phyloP scores from a whole-genome alignment of 2,329 filamentous ascomycete species.

The Ambrosiella xylebori region DNA sequence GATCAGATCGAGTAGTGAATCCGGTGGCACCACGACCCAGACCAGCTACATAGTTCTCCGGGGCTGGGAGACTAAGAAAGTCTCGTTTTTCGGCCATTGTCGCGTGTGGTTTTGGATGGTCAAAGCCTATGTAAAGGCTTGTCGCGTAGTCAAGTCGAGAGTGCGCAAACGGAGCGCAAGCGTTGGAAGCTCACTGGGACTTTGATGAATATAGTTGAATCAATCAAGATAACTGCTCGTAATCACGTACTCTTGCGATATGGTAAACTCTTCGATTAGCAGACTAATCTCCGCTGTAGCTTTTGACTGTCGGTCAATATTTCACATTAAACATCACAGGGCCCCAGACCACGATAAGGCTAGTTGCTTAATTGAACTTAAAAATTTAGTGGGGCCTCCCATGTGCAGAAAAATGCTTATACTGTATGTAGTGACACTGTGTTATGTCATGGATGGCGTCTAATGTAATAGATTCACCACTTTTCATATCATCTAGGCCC shows the following conservation, averaged over 20 bases:
- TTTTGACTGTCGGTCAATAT: no score
- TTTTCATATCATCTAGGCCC: conserved; percentile 8
- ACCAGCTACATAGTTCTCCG: conserved; percentile 85
- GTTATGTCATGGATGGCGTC: not conserved
- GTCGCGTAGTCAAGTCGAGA: not conserved
- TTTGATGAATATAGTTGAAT: conserved; percentile 12
- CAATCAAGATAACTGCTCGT: conserved; percentile 3
- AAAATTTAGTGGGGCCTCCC: not conserved
- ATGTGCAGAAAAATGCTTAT: not conserved
- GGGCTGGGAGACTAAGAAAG: conserved; percentile 73
- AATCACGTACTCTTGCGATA: conserved; percentile 10
- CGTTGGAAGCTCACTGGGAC: conserved; percentile 8
- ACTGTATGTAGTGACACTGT: not conserved
- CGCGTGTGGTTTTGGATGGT: conserved; percentile 4
- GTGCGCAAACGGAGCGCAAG: not conserved
- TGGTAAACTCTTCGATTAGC: no score
- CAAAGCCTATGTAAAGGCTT: not conserved
- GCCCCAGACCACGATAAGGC: not conserved
- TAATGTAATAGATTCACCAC: conserved; percentile 2
- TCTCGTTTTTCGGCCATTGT: conserved; percentile 52
- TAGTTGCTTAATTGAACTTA: not conserved
- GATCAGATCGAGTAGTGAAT: conserved; percentile 91
- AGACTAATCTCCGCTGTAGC: no score
- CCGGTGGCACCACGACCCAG: conserved; percentile 94
- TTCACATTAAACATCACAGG: not conserved